Evolutionary conservation across 495 filamentous ascomycete species (phyloP), one percentile per base, ranked within the genome.

Genomic region (Wilcoxina mikolae): DNA sequence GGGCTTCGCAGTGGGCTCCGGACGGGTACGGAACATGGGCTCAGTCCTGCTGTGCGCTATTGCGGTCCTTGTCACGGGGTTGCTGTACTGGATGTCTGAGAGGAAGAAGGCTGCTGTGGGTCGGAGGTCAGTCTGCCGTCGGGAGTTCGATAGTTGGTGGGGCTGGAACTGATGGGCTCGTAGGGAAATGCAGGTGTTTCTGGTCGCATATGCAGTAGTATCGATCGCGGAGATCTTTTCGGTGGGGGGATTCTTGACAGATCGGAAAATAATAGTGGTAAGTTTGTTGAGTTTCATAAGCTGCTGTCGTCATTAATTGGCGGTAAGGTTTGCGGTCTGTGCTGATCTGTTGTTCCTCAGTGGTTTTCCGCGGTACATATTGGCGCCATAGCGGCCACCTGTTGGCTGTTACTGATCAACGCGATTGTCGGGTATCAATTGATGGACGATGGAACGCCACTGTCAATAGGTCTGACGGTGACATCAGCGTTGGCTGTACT

Each of bases 181-280:
- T 60, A 95, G 91, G 68, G 91, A 99, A 64, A 96, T 96, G 72
- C 91, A 99, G 76, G 65, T 95, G 35, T 95, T 96, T 69, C 74
- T 99, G 22, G 39, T 87, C 18, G 82, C 84, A 33, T 99, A 87
- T 63, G 84, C 95, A 42, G 71, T 99, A 27, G 79, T 96, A 56
- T 78, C 83, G 64, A 87, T 99, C 60, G 93, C 87, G 67, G 91
- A 99, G 66, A 95, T 99, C 60, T 95, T 99, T 69, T 85, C 85
- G 1, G 79, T 95, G 24, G 91, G 91, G 54, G 83, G 82, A 46
- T 88, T 99, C 38, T 25, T 66, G 23, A 60, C 31, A 17, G 56
- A 57, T 47, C 27, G 54, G 18, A 54, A 29, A 29, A 29, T 60
- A n/a, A 39, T 65, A 49, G 62, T 65, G 51, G 60, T 62, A 62